Evolutionary conservation across 257 asterid species (phyloP).

Genomic region (Verbena officinalis): DNA sequence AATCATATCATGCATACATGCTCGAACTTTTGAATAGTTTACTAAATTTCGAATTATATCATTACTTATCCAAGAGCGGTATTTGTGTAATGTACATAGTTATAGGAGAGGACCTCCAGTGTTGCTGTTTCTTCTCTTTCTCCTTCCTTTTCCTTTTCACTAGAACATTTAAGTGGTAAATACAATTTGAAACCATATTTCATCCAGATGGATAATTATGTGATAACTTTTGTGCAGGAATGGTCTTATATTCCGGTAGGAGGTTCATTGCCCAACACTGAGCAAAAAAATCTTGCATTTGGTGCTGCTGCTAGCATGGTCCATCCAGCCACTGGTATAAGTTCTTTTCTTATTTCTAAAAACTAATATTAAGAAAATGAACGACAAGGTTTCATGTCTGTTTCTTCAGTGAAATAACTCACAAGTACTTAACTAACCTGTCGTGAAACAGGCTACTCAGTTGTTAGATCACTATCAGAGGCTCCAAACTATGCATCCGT

Average conservation of each 20-base stretch:
- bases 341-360: too few species aligned
- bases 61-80: too few species aligned
- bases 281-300: constrained; percentile 95
- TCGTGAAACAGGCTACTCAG: constrained; percentile 76
- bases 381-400: neutral
- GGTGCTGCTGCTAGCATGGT: constrained; percentile 99
- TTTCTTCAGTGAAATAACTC: constrained; percentile 10
- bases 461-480: constrained; percentile 94
- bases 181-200: neutral
- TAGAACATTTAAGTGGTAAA: constrained; percentile 1
- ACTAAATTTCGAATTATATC: too few species aligned
- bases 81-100: too few species aligned
- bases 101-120: too few species aligned
- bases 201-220: neutral
- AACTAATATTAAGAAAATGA: too few species aligned
- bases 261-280: constrained; percentile 95
- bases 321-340: constrained; percentile 96
- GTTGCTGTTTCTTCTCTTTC: neutral
- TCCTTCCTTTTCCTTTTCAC: neutral
- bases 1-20: too few species aligned
- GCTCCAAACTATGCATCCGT: constrained; percentile 93
- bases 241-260: constrained; percentile 99
- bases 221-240: constrained; percentile 59
- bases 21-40: too few species aligned
- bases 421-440: constrained; percentile 3